Base-by-base conservation (phyloP, 495 filamentous ascomycete species). In the Aspergillus baeticus region DNA sequence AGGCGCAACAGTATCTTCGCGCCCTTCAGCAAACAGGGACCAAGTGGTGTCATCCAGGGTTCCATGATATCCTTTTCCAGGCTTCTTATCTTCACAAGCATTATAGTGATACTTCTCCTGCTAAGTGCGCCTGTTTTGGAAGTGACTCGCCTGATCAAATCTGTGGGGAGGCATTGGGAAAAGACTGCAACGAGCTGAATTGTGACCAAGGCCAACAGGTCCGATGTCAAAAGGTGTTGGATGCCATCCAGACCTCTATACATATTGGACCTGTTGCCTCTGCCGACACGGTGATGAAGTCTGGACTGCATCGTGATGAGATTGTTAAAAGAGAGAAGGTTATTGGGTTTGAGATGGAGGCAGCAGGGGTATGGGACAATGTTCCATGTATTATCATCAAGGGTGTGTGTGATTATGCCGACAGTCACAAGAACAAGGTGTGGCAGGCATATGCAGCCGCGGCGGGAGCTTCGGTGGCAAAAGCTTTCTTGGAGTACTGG, bases 331-430 rank as follows among this genome's bases (percentile, higher is more conserved):
- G 59, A 18, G 13, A 58, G 0, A 44, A 63, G 22, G 56, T 77
- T 17, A 48, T 77, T 3, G 75, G 70, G 42, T 74, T 79, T 43
- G 73, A 78, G 44, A 80, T 76, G 68, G 75, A 81, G 52, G n/a
- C 7, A 2, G 38, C 15, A 18, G 38, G 38, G 15, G 38, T 41
- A 17, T 41, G 15, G 15, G 38, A 41, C n/a, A 41, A 41, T 17
- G 21, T 41, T 41, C 14, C 14, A 13, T 38, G 36, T 13, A 38
- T 38, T 38, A 38, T 38, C 17, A 38, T 38, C 14, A 38, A 38
- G 36, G 36, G 36, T 6, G 15, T 41, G 2, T 41, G 15, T 41
- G 15, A 41, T 18, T 41, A 8, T 15, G 36, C 14, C 14, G 36
- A 5, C 36, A 38, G 17, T 13, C 36, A 15, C 7, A 3, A 38